phyloP scores from a whole-genome alignment of 2,329 filamentous ascomycete species.

The Conoideocrella luteorostrata region DNA sequence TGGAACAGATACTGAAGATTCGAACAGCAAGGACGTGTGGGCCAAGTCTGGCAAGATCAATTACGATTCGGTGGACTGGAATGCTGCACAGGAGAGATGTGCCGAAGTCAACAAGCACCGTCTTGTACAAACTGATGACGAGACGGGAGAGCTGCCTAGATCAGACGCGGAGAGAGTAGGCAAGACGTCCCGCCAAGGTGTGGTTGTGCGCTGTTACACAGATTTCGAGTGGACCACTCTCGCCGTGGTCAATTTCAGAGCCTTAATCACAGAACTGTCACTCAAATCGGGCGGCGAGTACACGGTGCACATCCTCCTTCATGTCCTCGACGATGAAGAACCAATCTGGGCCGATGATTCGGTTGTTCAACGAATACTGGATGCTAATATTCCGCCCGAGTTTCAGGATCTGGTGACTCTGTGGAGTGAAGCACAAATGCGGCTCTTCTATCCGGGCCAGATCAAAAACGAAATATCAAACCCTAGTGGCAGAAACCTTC shows the following conservation, averaged over 20 bases:
- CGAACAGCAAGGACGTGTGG: slow-evolving; percentile 59
- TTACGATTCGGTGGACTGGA: slow-evolving; percentile 51
- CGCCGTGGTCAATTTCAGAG: slow-evolving; percentile 72
- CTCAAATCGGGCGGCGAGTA: slow-evolving; percentile 78
- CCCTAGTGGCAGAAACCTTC: slow-evolving; percentile 50
- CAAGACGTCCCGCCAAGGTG: slow-evolving; percentile 57
- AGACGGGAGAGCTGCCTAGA: slow-evolving; percentile 28
- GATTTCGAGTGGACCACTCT: slow-evolving; percentile 74
- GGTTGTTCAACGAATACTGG: slow-evolving; percentile 65
- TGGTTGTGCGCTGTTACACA: slow-evolving; percentile 74
- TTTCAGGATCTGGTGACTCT: slow-evolving; percentile 76
- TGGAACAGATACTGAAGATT: slow-evolving; percentile 63
- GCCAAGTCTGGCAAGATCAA: slow-evolving; percentile 47
- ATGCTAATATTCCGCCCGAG: slow-evolving; percentile 59
- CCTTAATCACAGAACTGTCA: slow-evolving; percentile 71
- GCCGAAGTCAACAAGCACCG: slow-evolving; percentile 56
- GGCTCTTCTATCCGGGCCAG: slow-evolving; percentile 63
- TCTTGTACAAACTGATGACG: slow-evolving; percentile 38
- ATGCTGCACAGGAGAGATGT: slow-evolving; percentile 45
- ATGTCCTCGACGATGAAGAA: slow-evolving; percentile 72
- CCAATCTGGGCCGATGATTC: slow-evolving; percentile 77
- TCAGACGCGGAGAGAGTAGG: slow-evolving; percentile 9
- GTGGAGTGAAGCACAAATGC: slow-evolving; percentile 83
- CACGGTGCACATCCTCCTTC: slow-evolving; percentile 73
- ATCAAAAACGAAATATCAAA: slow-evolving; percentile 64